A percentile compares a stretch with the other conserved stretches of the same genome.
phyloP scores from a whole-genome alignment of 2,329 filamentous ascomycete species.

The Bipolaris bicolor region DNA sequence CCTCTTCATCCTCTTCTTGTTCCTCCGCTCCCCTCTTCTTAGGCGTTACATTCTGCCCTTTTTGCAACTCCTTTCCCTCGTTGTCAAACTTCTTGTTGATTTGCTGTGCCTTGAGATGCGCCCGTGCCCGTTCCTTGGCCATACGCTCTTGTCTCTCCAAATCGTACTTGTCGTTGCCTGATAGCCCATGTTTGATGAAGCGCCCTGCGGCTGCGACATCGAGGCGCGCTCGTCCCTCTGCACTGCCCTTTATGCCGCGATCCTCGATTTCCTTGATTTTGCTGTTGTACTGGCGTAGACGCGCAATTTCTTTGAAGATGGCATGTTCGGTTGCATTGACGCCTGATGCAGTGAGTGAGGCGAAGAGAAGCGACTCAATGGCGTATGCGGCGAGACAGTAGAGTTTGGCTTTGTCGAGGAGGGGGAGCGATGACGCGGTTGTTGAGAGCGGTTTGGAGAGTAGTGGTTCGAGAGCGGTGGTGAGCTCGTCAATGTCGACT shows the following conservation, averaged over 20 bases:
- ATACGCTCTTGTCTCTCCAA: conserved; percentile 46
- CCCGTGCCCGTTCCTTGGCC: conserved; percentile 43
- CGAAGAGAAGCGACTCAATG: conserved; percentile 88
- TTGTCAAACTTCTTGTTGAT: conserved; percentile 40
- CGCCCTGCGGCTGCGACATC: conserved; percentile 80
- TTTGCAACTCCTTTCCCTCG: conserved; percentile 27
- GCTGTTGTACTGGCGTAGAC: conserved; percentile 88
- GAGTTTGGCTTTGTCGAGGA: conserved; percentile 95
- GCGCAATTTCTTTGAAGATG: conserved; percentile 82
- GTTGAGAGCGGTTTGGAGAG: conserved; percentile 68
- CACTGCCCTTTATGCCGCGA: conserved; percentile 49
- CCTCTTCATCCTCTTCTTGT: conserved; percentile 16
- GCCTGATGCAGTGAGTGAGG: conserved; percentile 78
- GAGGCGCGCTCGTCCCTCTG: conserved; percentile 55
- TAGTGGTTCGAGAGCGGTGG: conserved; percentile 76
- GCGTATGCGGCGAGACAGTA: conserved; percentile 88
- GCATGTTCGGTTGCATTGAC: conserved; percentile 81
- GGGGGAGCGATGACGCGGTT: conserved; percentile 76
- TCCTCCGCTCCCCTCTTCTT: conserved; percentile 39
- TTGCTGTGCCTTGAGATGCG: conserved; percentile 29
- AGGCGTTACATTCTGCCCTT: conserved; percentile 16
- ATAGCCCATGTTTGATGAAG: conserved; percentile 82
- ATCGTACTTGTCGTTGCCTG: conserved; percentile 55
- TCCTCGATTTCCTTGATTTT: conserved; percentile 82
- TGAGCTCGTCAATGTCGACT: conserved; percentile 77